Evolutionary conservation across 768 basidiomycete genomes (phyloP).

Genomic region (Lentinula boryana): DNA sequence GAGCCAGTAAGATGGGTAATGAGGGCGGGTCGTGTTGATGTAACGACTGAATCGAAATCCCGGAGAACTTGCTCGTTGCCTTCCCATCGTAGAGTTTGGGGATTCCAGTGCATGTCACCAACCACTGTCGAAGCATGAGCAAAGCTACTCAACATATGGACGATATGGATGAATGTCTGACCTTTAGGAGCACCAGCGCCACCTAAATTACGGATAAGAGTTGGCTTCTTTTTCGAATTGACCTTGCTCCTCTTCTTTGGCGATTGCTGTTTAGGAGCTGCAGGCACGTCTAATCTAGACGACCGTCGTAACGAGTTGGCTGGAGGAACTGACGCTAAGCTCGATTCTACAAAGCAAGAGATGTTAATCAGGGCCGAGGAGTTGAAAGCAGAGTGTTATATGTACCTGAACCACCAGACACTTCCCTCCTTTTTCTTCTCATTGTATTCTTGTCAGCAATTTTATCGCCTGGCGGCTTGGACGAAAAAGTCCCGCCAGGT

Average conservation of each 20-base stretch:
- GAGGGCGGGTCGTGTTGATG: conserved; percentile 87
- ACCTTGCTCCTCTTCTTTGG: conserved; percentile 51
- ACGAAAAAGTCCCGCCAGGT: conserved; percentile 45
- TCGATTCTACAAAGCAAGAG: conserved; percentile 11
- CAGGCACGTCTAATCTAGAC: conserved; percentile 48
- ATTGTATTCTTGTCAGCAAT: conserved; percentile 46
- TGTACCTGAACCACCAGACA: conserved; percentile 39
- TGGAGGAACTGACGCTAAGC: conserved; percentile 29
- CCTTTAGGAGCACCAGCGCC: conserved; percentile 66
- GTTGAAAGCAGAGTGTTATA: conserved; percentile 6
- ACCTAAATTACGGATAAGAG: conserved; percentile 81
- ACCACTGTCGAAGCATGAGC: conserved; percentile 50
- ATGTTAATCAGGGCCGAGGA: conserved; percentile 1
- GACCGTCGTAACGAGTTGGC: conserved; percentile 54
- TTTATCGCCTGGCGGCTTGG: conserved; percentile 23
- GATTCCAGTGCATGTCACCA: conserved; percentile 98
- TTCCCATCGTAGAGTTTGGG: conserved; percentile 86
- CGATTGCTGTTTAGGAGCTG: conserved; percentile 24
- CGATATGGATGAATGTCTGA: conserved; percentile 23
- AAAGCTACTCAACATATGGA: conserved; percentile 1
- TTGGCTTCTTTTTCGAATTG: conserved; percentile 66
- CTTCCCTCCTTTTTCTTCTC: conserved; percentile 50
- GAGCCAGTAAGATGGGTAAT: conserved; percentile 92
- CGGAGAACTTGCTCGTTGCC: conserved; percentile 90
- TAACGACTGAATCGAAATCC: conserved; percentile 84